These are phyloP conservation scores for Rhypophila decipiens DNA, from an alignment of 495 filamentous ascomycete genomes.

Conservation along the genomic window DNA sequence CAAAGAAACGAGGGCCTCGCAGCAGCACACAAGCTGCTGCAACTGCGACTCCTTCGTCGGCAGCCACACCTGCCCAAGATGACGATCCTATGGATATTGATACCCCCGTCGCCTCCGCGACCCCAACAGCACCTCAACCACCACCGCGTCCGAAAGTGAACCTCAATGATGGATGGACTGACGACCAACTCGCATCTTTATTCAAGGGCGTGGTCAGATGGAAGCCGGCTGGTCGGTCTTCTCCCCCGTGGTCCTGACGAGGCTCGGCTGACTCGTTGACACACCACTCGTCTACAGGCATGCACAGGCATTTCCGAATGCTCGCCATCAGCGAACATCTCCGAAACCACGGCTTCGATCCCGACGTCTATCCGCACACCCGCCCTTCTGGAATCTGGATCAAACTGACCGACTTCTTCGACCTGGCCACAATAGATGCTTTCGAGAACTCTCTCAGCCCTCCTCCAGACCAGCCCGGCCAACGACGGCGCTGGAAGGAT, in stretches of 20 bases:
- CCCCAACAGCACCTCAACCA: slow-evolving; percentile 24
- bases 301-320: slow-evolving; percentile 98
- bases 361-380: slow-evolving; percentile 64
- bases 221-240: slow-evolving; percentile 79
- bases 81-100: slow-evolving; percentile 49
- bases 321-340: slow-evolving; percentile 81
- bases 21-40: slow-evolving; percentile 30
- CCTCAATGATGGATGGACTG: slow-evolving; percentile 78
- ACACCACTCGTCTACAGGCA: slow-evolving; percentile 47
- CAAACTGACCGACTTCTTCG: slow-evolving; percentile 78
- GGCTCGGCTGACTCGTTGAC: slow-evolving; percentile 2
- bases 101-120: slow-evolving; percentile 37
- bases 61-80: slow-evolving; percentile 37
- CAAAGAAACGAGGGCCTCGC: slow-evolving; percentile 56
- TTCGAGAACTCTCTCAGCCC: slow-evolving; percentile 60
- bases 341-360: slow-evolving; percentile 78
- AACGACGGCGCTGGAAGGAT: slow-evolving; percentile 51
- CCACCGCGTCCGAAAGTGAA: slow-evolving; percentile 22
- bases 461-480: slow-evolving; percentile 51
- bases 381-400: slow-evolving; percentile 85
- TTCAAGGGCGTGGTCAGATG: slow-evolving; percentile 85
- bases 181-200: slow-evolving; percentile 86
- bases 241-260: not conserved
- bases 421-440: slow-evolving; percentile 83
- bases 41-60: slow-evolving; percentile 16